These are phyloP conservation scores for Colletotrichum siamense DNA, from an alignment of 2,329 filamentous ascomycete genomes.

Conservation along the genomic window DNA sequence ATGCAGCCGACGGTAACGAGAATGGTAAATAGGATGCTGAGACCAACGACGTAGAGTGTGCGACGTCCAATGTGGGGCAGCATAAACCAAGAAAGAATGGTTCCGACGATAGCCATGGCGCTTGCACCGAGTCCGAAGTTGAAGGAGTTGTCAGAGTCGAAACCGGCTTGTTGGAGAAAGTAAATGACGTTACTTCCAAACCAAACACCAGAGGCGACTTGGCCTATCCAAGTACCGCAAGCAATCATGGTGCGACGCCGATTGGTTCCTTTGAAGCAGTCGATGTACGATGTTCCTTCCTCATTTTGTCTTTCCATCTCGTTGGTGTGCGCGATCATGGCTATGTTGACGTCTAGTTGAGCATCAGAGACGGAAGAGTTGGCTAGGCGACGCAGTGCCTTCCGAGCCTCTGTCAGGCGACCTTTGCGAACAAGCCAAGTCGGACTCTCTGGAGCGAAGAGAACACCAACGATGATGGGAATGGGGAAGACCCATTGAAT, in stretches of 20 bases:
- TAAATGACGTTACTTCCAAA: neutral
- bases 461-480: neutral
- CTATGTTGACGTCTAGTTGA: neutral
- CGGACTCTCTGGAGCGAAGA: neutral
- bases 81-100: neutral
- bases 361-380: neutral
- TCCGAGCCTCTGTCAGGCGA: neutral
- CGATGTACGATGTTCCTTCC: neutral
- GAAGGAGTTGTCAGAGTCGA: neutral
- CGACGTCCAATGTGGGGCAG: neutral
- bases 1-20: neutral
- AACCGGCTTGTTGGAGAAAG: neutral
- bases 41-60: neutral
- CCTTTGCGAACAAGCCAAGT: neutral
- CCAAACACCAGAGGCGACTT: neutral
- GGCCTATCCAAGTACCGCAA: neutral
- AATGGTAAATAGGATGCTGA: neutral
- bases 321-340: conserved; percentile 33
- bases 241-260: conserved; percentile 29
- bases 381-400: neutral
- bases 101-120: neutral
- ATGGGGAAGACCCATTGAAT: neutral
- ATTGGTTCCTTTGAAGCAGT: conserved; percentile 24
- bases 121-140: neutral
- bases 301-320: neutral